These are phyloP conservation scores for Triticum dicoccoides DNA, from an alignment of 176 grass and related monocot genomes.

Conservation along the genomic window DNA sequence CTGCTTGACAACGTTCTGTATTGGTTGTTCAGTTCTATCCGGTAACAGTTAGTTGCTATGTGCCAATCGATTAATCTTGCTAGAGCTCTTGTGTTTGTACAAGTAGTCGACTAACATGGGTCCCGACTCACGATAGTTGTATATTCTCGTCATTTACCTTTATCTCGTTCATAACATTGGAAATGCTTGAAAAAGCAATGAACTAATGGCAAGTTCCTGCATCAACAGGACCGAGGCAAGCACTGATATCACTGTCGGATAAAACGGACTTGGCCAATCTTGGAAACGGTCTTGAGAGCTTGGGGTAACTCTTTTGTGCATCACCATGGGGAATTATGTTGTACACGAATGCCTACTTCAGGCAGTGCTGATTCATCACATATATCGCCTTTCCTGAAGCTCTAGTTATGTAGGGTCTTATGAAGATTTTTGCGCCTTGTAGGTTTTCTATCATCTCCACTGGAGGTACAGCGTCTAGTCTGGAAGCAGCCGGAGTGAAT, in stretches of 20 bases:
- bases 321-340: neutral
- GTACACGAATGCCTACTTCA: neutral
- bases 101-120: neutral
- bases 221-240: conserved; percentile 45
- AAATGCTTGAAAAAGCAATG: neutral
- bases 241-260: conserved; percentile 62
- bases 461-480: conserved; percentile 80
- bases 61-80: neutral
- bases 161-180: neutral
- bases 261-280: conserved; percentile 59
- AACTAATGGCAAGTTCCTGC: conserved; percentile 10
- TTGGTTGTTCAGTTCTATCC: neutral
- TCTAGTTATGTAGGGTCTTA: neutral
- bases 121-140: neutral
- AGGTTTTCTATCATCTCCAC: conserved; percentile 91
- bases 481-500: conserved; percentile 75
- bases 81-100: neutral
- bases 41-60: neutral
- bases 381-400: neutral
- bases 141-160: neutral
- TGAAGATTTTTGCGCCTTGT: conserved; percentile 27
- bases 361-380: neutral
- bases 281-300: conserved; percentile 50
- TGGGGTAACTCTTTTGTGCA: conserved; percentile 44
- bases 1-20: neutral